Conservation (phyloP, 768 basidiomycete species). For the Suillus americanus region DNA sequence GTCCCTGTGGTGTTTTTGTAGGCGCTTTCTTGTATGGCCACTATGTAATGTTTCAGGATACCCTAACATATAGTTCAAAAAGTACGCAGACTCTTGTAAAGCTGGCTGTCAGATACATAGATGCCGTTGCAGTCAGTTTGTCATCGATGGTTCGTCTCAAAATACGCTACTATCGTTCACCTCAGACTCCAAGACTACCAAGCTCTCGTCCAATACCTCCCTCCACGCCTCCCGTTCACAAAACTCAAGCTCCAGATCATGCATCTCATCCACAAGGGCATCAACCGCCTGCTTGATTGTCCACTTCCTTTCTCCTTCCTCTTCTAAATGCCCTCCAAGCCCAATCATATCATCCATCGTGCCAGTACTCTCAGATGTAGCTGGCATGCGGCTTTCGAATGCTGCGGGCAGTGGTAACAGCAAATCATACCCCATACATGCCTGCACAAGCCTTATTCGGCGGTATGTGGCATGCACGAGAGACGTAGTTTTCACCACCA, state of each 20-base stretch:
- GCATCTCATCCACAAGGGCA: constrained; percentile 53
- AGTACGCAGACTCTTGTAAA: constrained; percentile 1
- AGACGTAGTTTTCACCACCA: constrained; percentile 47
- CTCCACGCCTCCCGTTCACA: constrained; percentile 30
- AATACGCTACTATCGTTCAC: neutral
- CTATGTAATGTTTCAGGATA: constrained; percentile 1
- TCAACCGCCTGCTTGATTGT: constrained; percentile 52
- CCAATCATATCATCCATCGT: constrained; percentile 13
- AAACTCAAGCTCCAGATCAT: constrained; percentile 61
- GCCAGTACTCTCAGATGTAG: neutral
- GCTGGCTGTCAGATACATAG: neutral
- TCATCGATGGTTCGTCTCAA: neutral
- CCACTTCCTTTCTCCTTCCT: constrained; percentile 40
- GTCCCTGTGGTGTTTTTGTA: neutral
- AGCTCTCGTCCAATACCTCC: constrained; percentile 15
- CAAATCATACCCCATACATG: constrained; percentile 59
- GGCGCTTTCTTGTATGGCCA: neutral
- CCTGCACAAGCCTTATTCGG: constrained; percentile 62
- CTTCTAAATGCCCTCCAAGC: constrained; percentile 18
- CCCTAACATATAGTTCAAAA: constrained; percentile 4
- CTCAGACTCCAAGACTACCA: constrained; percentile 12
- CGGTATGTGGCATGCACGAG: constrained; percentile 60
- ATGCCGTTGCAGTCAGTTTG: neutral
- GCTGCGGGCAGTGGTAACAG: constrained; percentile 49
- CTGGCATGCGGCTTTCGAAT: constrained; percentile 8